Base-by-base conservation (phyloP, 2,329 filamentous ascomycete genomes). In the Fusarium goolgardi region DNA sequence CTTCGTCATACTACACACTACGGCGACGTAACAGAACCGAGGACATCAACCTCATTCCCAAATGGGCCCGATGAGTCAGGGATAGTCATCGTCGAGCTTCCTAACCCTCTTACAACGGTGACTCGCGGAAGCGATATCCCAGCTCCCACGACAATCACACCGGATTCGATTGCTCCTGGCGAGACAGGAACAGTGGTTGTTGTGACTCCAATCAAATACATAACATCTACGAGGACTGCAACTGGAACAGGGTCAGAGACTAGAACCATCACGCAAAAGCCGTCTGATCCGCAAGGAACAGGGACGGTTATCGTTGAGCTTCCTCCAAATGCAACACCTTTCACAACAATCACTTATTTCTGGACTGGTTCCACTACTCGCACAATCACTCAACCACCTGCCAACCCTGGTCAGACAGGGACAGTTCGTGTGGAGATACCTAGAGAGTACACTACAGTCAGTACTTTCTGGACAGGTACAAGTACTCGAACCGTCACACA, bases 111-210 rank as follows among this genome's bases (percentile, higher is more conserved):
- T 29, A 29, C 16, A 5, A 63, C 59, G 2, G 10, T 46, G 2
- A 23, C 29, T 18, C 41, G 43, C 3, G 59, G 31, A 15, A 23
- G 58, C 10, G 58, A 63, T 3, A 16, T 63, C 1, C 20, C 16
- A 6, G 25, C 13, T 16, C 50, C 21, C 2, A 56, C 13, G 0
- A 63, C 59, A 1, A 63, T 62, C 5, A 63, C 16, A 2, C 25
- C 46, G 1, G 12, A 12, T 1, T 23, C 43, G 1, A 6, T 43
- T 1, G 9, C 5, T 2, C 31, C 37, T 2, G 59, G 59, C 2
- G 49, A 63, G 15, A 63, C 58, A 2, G 59, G 32, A 2, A 18
- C 41, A 0, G 59, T 63, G 2, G 2, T 63, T 8, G 29, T 63
- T 5, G 1, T 63, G 1, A 63, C 58, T 0, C 59, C 59, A 1